Conservation (phyloP, 805 yeast genomes). For the Pichia ethanolica region DNA sequence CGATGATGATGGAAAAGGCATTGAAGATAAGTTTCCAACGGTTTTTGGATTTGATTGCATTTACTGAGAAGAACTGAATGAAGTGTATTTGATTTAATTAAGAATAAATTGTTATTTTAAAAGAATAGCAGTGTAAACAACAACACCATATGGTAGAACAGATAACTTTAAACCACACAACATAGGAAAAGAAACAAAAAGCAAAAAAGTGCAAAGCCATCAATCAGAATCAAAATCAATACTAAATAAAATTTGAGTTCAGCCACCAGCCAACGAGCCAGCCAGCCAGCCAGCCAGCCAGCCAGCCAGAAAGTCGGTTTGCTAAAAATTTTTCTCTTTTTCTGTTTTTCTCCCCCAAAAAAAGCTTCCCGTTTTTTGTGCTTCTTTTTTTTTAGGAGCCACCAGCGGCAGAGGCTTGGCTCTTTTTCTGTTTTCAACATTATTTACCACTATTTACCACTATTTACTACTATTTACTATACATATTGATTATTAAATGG, state of each 20-base stretch:
- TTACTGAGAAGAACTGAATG: not conserved
- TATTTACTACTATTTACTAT: too few relatives aligned
- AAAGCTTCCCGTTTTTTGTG: too few relatives aligned
- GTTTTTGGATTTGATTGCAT: not conserved
- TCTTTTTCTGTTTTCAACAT: not conserved
- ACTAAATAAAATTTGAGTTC: not conserved
- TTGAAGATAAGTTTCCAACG: not conserved
- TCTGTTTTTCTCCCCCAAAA: too few relatives aligned
- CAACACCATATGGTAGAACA: too few relatives aligned
- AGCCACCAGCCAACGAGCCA: not conserved
- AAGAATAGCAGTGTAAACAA: too few relatives aligned
- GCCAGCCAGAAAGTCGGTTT: not conserved
- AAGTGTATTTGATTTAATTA: too few relatives aligned
- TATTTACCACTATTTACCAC: too few relatives aligned
- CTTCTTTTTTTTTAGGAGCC: slow-evolving; percentile 2
- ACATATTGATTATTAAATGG: too few relatives aligned
- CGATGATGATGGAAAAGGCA: not conserved
- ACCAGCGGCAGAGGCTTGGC: slow-evolving; percentile 5
- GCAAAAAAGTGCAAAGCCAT: slow-evolving; percentile 1
- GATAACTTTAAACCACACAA: too few relatives aligned
- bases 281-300: not conserved
- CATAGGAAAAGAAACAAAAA: too few relatives aligned
- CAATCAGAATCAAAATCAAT: not conserved
- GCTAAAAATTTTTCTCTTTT: not conserved
- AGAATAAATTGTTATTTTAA: too few relatives aligned